Conservation (phyloP, 164 flowering plant genomes). For the Annona squamosa region DNA sequence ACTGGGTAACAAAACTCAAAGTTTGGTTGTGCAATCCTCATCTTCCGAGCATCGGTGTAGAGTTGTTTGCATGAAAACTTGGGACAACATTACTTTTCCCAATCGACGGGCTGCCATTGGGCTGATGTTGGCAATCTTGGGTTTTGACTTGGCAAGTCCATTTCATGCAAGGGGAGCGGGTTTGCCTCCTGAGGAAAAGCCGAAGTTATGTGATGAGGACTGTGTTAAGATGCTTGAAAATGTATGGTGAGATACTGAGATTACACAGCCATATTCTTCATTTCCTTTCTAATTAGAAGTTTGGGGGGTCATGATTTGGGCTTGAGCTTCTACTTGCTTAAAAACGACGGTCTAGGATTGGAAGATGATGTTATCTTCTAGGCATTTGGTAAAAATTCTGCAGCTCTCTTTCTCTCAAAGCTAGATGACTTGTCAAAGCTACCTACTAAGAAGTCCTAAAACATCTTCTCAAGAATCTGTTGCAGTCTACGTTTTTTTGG, state of each 20-base stretch:
- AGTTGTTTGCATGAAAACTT: constrained; percentile 9
- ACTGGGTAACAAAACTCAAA: constrained; percentile 12
- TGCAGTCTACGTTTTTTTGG: too few relatives aligned
- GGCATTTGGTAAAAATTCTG: too few relatives aligned
- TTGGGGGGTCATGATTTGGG: background rate
- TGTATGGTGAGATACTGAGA: constrained; percentile 99
- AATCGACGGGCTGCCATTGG: constrained; percentile 52
- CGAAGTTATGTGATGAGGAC: constrained; percentile 62
- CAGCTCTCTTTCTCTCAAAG: too few relatives aligned
- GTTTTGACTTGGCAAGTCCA: constrained; percentile 22
- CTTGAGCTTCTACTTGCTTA: too few relatives aligned
- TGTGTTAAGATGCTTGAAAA: constrained; percentile 97
- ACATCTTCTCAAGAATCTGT: too few relatives aligned
- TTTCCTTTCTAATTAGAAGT: background rate
- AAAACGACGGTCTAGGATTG: too few relatives aligned
- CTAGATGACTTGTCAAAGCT: too few relatives aligned
- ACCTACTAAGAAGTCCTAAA: too few relatives aligned
- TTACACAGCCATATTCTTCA: constrained; percentile 20
- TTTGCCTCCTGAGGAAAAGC: constrained; percentile 83
- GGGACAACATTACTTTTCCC: constrained; percentile 9
- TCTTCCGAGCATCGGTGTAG: constrained; percentile 9
- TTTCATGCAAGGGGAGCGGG: constrained; percentile 58
- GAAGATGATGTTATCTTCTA: too few relatives aligned
- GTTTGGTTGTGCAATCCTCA: constrained; percentile 21
- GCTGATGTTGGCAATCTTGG: constrained; percentile 34